A percentile compares a stretch with the other conserved stretches of the same genome.
phyloP scores from a whole-genome alignment of 805 yeast species.

The Metschnikowia peoriensis region DNA sequence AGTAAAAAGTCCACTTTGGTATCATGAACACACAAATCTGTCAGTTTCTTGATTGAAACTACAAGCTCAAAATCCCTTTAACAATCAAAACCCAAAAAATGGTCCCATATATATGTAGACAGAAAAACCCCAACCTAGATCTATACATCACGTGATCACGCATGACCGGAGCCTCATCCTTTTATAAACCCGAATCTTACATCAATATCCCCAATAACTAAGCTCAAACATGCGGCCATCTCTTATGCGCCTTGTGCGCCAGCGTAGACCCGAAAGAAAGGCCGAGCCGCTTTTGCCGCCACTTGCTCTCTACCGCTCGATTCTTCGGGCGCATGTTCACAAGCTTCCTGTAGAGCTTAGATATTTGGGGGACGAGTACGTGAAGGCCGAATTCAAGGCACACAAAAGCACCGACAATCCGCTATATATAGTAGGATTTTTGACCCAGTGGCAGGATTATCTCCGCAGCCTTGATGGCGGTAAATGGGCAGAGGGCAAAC shows the following conservation, averaged over 20 bases:
- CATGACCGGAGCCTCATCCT: neutral
- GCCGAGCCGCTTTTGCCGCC: conserved; percentile 72
- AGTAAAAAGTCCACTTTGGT: too few species aligned
- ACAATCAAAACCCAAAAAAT: too few species aligned
- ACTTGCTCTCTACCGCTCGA: conserved; percentile 68
- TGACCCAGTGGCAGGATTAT: conserved; percentile 93
- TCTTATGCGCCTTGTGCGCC: conserved; percentile 33
- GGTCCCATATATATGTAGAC: too few species aligned
- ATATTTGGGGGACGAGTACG: conserved; percentile 85
- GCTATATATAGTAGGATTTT: conserved; percentile 86
- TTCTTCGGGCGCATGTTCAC: conserved; percentile 72
- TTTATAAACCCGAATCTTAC: neutral
- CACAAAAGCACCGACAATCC: conserved; percentile 86
- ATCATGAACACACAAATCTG: too few species aligned
- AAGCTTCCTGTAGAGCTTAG: conserved; percentile 67
- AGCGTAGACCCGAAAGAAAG: conserved; percentile 41
- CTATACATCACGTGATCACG: neutral
- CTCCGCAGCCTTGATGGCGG: conserved; percentile 53
- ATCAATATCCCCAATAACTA: neutral
- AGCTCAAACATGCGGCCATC: conserved; percentile 36
- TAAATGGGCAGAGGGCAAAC: conserved; percentile 39
- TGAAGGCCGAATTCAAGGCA: conserved; percentile 82
- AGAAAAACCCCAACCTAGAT: neutral
- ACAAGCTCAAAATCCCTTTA: too few species aligned
- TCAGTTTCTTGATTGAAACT: too few species aligned